A percentile compares a stretch with the other conserved stretches of the same genome.
These are phyloP conservation scores for Backusella morwellensis DNA, from an alignment of 192 early-diverging fungal genomes.

Conservation along the genomic window DNA sequence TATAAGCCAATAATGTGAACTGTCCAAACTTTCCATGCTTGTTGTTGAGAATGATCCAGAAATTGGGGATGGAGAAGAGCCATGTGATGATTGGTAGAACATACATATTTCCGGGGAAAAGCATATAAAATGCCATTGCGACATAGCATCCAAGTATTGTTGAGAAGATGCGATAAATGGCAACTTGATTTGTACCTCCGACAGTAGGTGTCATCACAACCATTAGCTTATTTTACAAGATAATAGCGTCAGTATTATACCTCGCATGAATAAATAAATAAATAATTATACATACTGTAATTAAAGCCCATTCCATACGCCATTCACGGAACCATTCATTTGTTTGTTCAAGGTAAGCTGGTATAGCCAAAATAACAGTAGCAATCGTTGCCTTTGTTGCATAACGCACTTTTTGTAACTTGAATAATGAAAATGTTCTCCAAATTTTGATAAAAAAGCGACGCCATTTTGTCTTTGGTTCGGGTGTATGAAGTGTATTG, in stretches of 20 bases:
- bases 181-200: constrained; percentile 72
- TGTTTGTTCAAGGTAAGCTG: constrained; percentile 60
- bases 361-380: constrained; percentile 58
- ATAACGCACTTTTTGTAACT: constrained; percentile 69
- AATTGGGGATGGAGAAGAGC: constrained; percentile 66
- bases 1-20: constrained; percentile 75
- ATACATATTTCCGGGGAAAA: constrained; percentile 46
- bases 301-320: constrained; percentile 77
- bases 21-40: constrained; percentile 73
- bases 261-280: neutral
- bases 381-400: constrained; percentile 73
- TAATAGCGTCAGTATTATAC: neutral
- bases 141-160: constrained; percentile 68
- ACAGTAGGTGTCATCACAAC: constrained; percentile 87
- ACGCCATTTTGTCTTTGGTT: constrained; percentile 49
- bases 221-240: constrained; percentile 37
- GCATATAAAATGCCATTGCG: constrained; percentile 57
- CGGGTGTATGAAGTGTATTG: constrained; percentile 62
- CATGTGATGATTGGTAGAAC: constrained; percentile 50
- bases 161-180: constrained; percentile 68
- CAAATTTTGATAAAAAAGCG: constrained; percentile 56
- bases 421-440: constrained; percentile 57
- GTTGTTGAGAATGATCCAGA: constrained; percentile 64
- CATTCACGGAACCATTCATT: constrained; percentile 53
- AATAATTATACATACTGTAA: constrained; percentile 48